Base-by-base conservation (phyloP, 345 rosid species). In the Lumnitzera racemosa region DNA sequence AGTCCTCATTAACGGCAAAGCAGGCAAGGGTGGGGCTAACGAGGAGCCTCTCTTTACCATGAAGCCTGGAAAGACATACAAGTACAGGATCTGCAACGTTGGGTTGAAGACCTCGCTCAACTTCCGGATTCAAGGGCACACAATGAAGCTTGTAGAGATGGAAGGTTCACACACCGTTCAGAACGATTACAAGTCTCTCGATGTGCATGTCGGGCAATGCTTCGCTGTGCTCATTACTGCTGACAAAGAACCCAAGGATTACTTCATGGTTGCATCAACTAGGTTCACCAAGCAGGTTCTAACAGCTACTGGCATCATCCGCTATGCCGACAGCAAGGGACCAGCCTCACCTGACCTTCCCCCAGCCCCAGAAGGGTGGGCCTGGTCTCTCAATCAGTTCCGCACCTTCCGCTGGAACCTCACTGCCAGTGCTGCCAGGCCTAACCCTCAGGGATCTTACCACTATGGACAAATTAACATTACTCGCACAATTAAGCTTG, bases 391-490 rank as follows among this genome's bases (percentile, higher is more conserved):
- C 9, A 64, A 73, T 15, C 79, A 78, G 74, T 79, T 80, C 55
- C 75, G 74, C 49, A 57, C 79, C 11, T 75, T 81, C 69, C 65
- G 76, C 61, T 74, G 81, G 80, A 61, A 81, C 66, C 62, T 76
- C 47, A 20, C 72, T 14, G 74, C 66, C 47, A 69, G 69, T 20
- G 83, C 83, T 43, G 83, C 83, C 6, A 69, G 81, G 76, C 71
- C 80, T 25, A 74, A 81, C 59, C 81, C 81, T 13, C 83, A 78
- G 64, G 86, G 86, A 15, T 81, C 83, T 2, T 81, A 59, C 54
- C 76, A 74, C 47, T 81, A 73, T 12, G 78, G 83, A 49, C 71
- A 48, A n/a, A 76, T 78, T 46, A 63, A 72, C 53, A 59, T 67
- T 6, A 61, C 81, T n/a, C 60, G 64, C 2, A 81, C 80, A 12